Evolutionary conservation across 2,329 filamentous ascomycete species (phyloP).

Genomic region (Paecilomyces niveus): DNA sequence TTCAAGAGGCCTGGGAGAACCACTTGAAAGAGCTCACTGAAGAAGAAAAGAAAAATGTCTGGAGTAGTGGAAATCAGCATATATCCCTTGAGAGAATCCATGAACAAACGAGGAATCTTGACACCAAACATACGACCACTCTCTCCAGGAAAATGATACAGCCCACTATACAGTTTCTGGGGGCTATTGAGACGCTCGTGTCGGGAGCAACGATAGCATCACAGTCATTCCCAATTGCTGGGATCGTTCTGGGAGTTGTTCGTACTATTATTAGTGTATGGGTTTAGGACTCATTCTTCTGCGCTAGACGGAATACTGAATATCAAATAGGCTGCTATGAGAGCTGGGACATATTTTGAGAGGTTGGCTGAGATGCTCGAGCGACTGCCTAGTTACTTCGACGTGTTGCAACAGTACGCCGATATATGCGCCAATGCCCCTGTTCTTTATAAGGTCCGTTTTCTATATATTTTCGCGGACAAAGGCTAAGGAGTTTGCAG

Average conservation of each 20-base stretch:
- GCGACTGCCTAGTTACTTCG: constrained; percentile 1
- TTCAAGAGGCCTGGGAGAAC: constrained; percentile 7
- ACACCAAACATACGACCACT: constrained; percentile 1
- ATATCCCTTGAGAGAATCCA: constrained; percentile 1
- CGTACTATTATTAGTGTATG: constrained; percentile 6
- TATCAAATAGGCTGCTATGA: constrained; percentile 3
- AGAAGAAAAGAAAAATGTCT: constrained; percentile 1
- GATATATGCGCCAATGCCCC: not conserved
- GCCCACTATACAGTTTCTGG: not conserved
- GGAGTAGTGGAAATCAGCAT: constrained; percentile 1
- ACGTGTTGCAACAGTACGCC: constrained; percentile 3
- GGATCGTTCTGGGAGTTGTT: constrained; percentile 4
- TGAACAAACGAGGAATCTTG: constrained; percentile 1
- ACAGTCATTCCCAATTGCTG: constrained; percentile 5
- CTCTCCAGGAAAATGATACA: constrained; percentile 1
- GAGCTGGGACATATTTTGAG: constrained; percentile 6
- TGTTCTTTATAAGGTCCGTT: not conserved
- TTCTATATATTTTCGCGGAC: not conserved
- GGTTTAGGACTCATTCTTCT: not conserved
- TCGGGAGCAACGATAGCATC: constrained; percentile 1
- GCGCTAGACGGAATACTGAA: not conserved
- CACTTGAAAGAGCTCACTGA: constrained; percentile 5
- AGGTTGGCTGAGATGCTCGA: constrained; percentile 8
- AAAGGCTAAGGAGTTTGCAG: not conserved
- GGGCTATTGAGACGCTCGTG: constrained; percentile 4